These are phyloP conservation scores for Kwoniella sp. DNA, from an alignment of 768 basidiomycete genomes.

Conservation along the genomic window DNA sequence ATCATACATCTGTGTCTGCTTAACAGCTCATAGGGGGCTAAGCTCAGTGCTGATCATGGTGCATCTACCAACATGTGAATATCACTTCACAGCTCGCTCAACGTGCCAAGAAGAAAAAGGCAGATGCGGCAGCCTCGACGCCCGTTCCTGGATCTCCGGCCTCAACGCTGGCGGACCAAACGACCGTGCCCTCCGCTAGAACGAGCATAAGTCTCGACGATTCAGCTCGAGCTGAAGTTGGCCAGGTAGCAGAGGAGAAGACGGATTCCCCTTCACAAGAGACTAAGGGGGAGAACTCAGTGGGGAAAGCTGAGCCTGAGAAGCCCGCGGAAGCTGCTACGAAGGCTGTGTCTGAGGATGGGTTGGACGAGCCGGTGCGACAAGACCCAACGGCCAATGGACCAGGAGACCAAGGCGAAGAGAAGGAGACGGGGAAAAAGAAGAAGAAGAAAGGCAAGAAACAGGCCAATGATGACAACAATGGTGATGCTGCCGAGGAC, in stretches of 20 bases:
- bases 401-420: neutral
- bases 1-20: neutral
- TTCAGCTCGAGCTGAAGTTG: constrained; percentile 25
- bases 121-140: constrained; percentile 11
- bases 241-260: constrained; percentile 5
- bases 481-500: neutral
- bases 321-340: neutral
- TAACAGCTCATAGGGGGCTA: neutral
- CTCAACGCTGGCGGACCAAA: constrained; percentile 24
- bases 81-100: constrained; percentile 48
- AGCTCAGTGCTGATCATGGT: too few species aligned
- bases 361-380: neutral
- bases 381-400: neutral
- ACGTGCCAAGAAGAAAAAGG: constrained; percentile 34
- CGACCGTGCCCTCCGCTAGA: constrained; percentile 30
- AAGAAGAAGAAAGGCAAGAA: constrained; percentile 8
- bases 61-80: too few species aligned
- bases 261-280: neutral
- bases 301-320: constrained; percentile 16
- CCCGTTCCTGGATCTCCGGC: constrained; percentile 37
- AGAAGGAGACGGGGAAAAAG: constrained; percentile 27
- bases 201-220: constrained; percentile 48
- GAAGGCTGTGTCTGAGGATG: neutral
- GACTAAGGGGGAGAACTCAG: neutral
- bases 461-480: constrained; percentile 2